Evolutionary conservation across 148 eudicot genomes (phyloP), one percentile per base, ranked within the genome.

Genomic region (Rhododendron molle): DNA sequence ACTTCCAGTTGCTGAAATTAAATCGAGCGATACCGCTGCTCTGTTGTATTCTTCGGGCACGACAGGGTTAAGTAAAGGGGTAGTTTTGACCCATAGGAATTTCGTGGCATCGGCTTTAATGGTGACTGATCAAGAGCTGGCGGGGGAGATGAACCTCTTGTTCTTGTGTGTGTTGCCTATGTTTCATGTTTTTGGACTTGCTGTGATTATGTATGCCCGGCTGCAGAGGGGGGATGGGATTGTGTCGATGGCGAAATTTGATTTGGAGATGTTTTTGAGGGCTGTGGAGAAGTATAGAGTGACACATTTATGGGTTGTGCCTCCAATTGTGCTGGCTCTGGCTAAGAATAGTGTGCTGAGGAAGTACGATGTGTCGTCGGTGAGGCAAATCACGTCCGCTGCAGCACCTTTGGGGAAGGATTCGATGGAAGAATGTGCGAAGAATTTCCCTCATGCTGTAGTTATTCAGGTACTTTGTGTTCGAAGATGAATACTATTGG

Each of bases 371-470:
- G 81, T 93, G 83, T 87, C 96, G 12, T 94, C 96, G 50, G 84
- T 95, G 88, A 92, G 86, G 92, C 84, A 85, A 79, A 86, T 95
- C 73, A 94, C 93, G 43, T 95, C 96, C 0, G 98, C 96, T 56
- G 95, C 96, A 26, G 97, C 98, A 7, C 96, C 97, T 73, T 82
- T 95, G 58, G 97, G 95, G 80, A 93, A 90, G 86, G 95, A 94
- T 82, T 80, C 94, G 87, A 95, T 95, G 95, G 83, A 81, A 58
- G 95, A 93, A 85, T 91, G 93, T 77, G 89, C 93, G 1, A 95
- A 91, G 85, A 88, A 82, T 56, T 83, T 92, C 50, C 96, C 98
- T 86, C 88, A 88, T 38, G 89, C 90, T 72, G 23, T 62, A 44
- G 87, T 95, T 60, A 12, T 86, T 4, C 98, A 94, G 93, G 96